Base-by-base conservation (phyloP, 2,329 filamentous ascomycete genomes). In the Ampelomyces quisqualis region DNA sequence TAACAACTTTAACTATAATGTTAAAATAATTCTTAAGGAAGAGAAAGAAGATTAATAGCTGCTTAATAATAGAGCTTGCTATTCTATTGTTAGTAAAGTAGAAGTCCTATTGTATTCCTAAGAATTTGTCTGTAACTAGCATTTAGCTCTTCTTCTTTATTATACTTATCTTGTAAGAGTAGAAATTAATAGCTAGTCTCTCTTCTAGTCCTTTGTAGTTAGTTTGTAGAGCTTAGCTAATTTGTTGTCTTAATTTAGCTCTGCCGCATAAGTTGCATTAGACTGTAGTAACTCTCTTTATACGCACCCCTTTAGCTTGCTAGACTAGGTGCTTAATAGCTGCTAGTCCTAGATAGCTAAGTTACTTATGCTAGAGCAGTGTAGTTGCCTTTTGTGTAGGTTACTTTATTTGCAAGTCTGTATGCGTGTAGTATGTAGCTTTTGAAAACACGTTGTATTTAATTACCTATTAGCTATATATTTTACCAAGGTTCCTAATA, bases 1-100 rank as follows among this genome's bases (percentile, higher is more conserved):
- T 39, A 36, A 46, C 41, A 1, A 46, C 38, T 21, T 41, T 46
- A 21, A 46, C 22, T 26, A 4, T 19, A 14, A 46, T 38, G 3
- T 26, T 21, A 27, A 9, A 34, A 5, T 40, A 33, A 11, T 31
- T 23, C 19, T 35, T 24, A 11, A 41, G n/a, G 18, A 41, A 41
- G 6, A n/a, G 15, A 13, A 31, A 2, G 17, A 36, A 11, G 7
- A 9, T 14, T 29, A 45, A 24, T 10, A 37, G 9, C 4, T 26
- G 14, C 4, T 26, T 20, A 24, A 37, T 45, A 20, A 45, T 40
- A 22, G 24, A 40, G 26, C 19, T 32, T 17, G 7, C 33, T 29
- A 28, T 10, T 13, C 22, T 7, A n/a, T 30, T 30, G 18, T 30
- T 23, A 23, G 21, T 23, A 23, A 23, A 23, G 21, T 23, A 23